Base-by-base conservation (phyloP, 495 filamentous ascomycete genomes). In the Chaetomium cochliodes region DNA sequence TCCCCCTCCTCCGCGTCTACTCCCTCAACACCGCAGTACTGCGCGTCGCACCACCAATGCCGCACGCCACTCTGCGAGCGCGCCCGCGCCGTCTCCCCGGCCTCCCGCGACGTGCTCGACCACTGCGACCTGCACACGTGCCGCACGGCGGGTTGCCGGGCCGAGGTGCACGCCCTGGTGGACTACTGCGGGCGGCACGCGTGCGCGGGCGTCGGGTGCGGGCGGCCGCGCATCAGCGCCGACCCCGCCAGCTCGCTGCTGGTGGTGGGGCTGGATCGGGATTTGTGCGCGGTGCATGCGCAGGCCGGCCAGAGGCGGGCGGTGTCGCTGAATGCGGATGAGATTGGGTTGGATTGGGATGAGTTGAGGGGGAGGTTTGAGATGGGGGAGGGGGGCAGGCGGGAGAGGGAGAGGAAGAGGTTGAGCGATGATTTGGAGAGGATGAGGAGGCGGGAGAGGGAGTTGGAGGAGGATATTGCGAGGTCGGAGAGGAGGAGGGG, bases 371-470 rank as follows among this genome's bases (percentile, higher is more conserved):
- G 18, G 7, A 20, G 55, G 47, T 65, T 60, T 26, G 49, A 25
- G 28, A 23, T 22, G 13, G 20, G 47, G 11, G 20, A 44, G 11
- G 61, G 53, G 25, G 15, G 62, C 39, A 42, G 59, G 46, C 33
- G 42, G 39, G 51, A 57, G 13, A 20, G 54, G 47, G 46, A 59
- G 37, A 42, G 62, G 47, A 53, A 62, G 23, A 23, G 66, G 44
- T 42, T 58, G 54, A 62, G 56, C 0, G 66, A 68, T 51, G 62
- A 68, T 52, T 37, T 65, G 39, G 66, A 65, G 58, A 9, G 44
- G 58, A 1, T 65, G 46, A 44, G 62, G 53, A 42, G 62, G 56
- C 4, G 28, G 62, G 58, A 65, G 58, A 25, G 56, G 51, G 66
- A 65, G 46, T 12, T 33, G 28, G 52, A 55, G 52, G 52, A 26